A percentile compares a stretch with the other conserved stretches of the same genome.
phyloP scores from a whole-genome alignment of 495 filamentous ascomycete species.

The Penicillium nucicola region DNA sequence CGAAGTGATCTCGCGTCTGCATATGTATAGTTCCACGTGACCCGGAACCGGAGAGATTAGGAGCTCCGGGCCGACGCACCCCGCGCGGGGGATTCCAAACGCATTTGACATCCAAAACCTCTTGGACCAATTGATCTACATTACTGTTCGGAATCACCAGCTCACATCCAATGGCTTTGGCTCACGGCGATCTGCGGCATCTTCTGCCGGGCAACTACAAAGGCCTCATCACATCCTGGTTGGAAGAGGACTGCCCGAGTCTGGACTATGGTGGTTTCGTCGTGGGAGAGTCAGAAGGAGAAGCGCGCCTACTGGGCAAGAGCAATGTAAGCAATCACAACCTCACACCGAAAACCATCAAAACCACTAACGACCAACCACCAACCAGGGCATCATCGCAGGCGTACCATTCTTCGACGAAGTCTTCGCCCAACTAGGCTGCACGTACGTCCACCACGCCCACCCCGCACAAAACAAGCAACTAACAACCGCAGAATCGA shows the following conservation, averaged over 20 bases:
- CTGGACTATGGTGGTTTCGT: slow-evolving; percentile 98
- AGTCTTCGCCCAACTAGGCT: slow-evolving; percentile 84
- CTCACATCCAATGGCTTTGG: slow-evolving; percentile 48
- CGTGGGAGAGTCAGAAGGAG: slow-evolving; percentile 73
- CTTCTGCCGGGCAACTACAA: slow-evolving; percentile 86
- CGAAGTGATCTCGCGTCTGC: too few species aligned
- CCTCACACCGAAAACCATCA: neutral
- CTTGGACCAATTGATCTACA: slow-evolving; percentile 7
- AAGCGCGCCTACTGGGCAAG: slow-evolving; percentile 87
- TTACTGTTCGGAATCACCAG: neutral
- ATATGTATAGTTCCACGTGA: neutral
- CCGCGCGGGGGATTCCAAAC: slow-evolving; percentile 17
- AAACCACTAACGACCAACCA: neutral
- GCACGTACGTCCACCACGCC: slow-evolving; percentile 51
- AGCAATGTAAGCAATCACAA: slow-evolving; percentile 47
- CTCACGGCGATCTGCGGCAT: slow-evolving; percentile 72
- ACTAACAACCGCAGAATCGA: slow-evolving; percentile 53
- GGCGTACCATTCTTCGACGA: slow-evolving; percentile 95
- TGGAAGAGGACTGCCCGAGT: slow-evolving; percentile 91
- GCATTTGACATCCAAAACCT: neutral
- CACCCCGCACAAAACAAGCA: neutral
- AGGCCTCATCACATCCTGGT: slow-evolving; percentile 74
- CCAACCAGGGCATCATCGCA: slow-evolving; percentile 69
- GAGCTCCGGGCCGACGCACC: neutral
- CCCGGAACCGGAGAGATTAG: neutral